phyloP scores from a whole-genome alignment of 2,329 filamentous ascomycete genomes.

The Colletotrichum aenigma region DNA sequence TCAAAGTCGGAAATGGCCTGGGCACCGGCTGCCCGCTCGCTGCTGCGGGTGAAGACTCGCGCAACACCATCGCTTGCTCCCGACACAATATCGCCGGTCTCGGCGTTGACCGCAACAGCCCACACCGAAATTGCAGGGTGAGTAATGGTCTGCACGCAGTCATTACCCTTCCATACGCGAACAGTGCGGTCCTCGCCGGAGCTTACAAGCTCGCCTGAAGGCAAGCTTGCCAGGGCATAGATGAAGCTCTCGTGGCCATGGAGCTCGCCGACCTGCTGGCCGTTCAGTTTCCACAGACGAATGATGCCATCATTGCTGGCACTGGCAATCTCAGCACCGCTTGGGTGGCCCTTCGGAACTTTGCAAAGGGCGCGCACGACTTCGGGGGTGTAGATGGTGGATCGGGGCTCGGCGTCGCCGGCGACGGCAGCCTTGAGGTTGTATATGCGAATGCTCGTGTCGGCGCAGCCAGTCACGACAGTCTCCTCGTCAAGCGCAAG shows the following conservation, averaged over 20 bases:
- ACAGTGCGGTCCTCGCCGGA: slow-evolving; percentile 94
- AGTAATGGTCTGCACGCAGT: slow-evolving; percentile 94
- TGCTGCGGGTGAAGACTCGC: slow-evolving; percentile 79
- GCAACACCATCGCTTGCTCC: slow-evolving; percentile 89
- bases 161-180: slow-evolving; percentile 80
- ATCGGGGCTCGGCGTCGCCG: slow-evolving; percentile 54
- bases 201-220: slow-evolving; percentile 87
- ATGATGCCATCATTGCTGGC: slow-evolving; percentile 93
- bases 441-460: slow-evolving; percentile 87
- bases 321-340: slow-evolving; percentile 90
- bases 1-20: slow-evolving; percentile 77
- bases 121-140: slow-evolving; percentile 97
- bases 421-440: slow-evolving; percentile 67
- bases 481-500: slow-evolving; percentile 80
- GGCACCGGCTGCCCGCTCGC: slow-evolving; percentile 71
- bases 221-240: slow-evolving; percentile 79
- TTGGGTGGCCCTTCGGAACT: slow-evolving; percentile 76
- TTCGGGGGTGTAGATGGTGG: slow-evolving; percentile 71
- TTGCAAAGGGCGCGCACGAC: slow-evolving; percentile 88
- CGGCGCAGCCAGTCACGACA: slow-evolving; percentile 90
- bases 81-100: slow-evolving; percentile 91
- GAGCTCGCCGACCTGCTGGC: slow-evolving; percentile 76
- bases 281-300: slow-evolving; percentile 83
- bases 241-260: slow-evolving; percentile 94
- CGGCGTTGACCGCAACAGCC: slow-evolving; percentile 81